Conservation (phyloP, 148 eudicot genomes). For the Cornus kousa region DNA sequence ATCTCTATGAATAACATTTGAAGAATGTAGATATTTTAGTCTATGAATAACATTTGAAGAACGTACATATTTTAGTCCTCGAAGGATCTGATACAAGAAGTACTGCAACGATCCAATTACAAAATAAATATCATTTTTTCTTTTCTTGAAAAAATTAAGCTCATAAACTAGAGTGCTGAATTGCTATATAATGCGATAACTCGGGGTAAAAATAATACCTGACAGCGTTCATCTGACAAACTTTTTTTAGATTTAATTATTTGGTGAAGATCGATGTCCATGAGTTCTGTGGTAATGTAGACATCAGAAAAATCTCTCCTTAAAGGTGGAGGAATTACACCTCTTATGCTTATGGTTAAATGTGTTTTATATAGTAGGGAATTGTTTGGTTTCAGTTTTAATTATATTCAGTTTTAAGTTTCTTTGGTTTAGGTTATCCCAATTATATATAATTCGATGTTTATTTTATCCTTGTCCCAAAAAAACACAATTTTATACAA, state of each 20-base stretch:
- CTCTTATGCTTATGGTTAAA: slow-evolving; percentile 44
- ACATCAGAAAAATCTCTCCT: slow-evolving; percentile 85
- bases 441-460: no score
- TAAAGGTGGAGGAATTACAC: slow-evolving; percentile 78
- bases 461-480: no score
- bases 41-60: slow-evolving; percentile 86
- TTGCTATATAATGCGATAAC: not conserved
- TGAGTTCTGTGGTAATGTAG: slow-evolving; percentile 77
- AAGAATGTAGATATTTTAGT: no score
- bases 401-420: no score
- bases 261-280: slow-evolving; percentile 98
- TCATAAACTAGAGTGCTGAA: not conserved
- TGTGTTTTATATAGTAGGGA: no score
- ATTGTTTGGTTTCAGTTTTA: no score
- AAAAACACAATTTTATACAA: no score
- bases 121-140: slow-evolving; percentile 11
- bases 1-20: no score
- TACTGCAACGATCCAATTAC: slow-evolving; percentile 48
- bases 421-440: no score
- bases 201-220: slow-evolving; percentile 38
- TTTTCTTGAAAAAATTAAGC: no score
- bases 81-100: slow-evolving; percentile 82
- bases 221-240: slow-evolving; percentile 90
- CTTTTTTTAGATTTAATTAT: slow-evolving; percentile 82
- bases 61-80: slow-evolving; percentile 85